phyloP scores from a whole-genome alignment of 2,329 filamentous ascomycete species.

The Didymella pomorum region DNA sequence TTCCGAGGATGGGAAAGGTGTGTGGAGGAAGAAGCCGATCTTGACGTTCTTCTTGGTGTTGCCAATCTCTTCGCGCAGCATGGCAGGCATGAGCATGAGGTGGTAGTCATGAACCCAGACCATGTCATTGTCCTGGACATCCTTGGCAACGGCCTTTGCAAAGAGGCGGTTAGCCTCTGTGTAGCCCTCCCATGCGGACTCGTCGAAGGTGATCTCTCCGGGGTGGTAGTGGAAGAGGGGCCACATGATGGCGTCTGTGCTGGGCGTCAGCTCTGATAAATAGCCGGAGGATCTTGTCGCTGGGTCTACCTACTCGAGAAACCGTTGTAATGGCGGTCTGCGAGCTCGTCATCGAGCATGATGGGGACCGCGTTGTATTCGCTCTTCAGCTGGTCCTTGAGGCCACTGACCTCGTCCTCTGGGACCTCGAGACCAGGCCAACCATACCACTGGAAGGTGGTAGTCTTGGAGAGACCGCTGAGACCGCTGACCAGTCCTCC shows the following conservation, averaged over 20 bases:
- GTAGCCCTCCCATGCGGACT: constrained; percentile 92
- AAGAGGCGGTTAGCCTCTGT: constrained; percentile 92
- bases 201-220: constrained; percentile 97
- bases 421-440: constrained; percentile 96
- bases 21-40: constrained; percentile 98
- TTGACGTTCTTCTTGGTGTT: constrained; percentile 87
- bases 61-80: constrained; percentile 91
- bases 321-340: constrained; percentile 96
- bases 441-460: constrained; percentile 97
- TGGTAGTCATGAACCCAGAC: constrained; percentile 99
- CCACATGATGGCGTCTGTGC: constrained; percentile 88
- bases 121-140: constrained; percentile 90
- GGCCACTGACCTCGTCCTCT: constrained; percentile 76
- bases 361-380: constrained; percentile 91
- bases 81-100: constrained; percentile 92
- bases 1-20: constrained; percentile 94
- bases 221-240: constrained; percentile 99
- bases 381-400: constrained; percentile 81
- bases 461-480: constrained; percentile 89
- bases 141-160: constrained; percentile 83
- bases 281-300: not conserved
- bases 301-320: constrained; percentile 78
- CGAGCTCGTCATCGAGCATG: constrained; percentile 91
- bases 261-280: constrained; percentile 19
- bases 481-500: constrained; percentile 94